A percentile compares a stretch with the other conserved stretches of the same genome.
Evolutionary conservation across 1,139 yeast species (phyloP).

Genomic region (Geotrichum macrosporum): DNA sequence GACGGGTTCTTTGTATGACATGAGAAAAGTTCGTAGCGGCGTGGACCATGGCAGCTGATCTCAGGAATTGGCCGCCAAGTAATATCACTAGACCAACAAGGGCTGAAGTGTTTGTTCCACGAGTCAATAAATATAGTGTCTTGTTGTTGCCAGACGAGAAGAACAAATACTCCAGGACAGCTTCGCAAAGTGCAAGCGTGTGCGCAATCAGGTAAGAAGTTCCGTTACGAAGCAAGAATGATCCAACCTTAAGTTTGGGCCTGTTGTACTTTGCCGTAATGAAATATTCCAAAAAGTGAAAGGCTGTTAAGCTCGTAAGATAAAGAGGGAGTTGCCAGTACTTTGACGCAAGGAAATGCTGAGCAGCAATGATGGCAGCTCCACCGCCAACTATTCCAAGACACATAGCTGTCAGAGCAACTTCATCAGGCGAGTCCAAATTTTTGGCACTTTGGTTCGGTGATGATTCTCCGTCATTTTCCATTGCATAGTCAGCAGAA

Average conservation of each 20-base stretch:
- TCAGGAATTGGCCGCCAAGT: constrained; percentile 56
- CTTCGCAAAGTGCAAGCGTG: constrained; percentile 48
- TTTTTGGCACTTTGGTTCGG: background rate
- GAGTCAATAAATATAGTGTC: background rate
- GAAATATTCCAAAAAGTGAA: constrained; percentile 79
- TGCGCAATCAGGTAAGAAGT: constrained; percentile 64
- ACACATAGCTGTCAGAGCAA: constrained; percentile 21
- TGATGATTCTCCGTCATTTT: background rate
- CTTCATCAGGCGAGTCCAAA: constrained; percentile 20
- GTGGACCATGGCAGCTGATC: constrained; percentile 79
- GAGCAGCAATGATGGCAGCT: background rate
- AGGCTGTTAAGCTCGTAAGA: constrained; percentile 50
- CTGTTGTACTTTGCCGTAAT: constrained; percentile 72
- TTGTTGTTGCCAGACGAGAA: constrained; percentile 33
- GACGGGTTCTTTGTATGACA: constrained; percentile 54
- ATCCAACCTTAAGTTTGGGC: constrained; percentile 60
- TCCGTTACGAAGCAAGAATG: constrained; percentile 74
- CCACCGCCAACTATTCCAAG: constrained; percentile 22
- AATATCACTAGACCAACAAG: constrained; percentile 48
- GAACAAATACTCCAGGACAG: constrained; percentile 32
- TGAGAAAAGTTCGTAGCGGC: constrained; percentile 90
- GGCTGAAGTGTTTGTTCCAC: constrained; percentile 19
- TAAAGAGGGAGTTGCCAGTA: constrained; percentile 45
- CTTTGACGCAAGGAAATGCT: background rate
- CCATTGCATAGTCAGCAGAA: too few relatives aligned